These are phyloP conservation scores for Closterium sp. DNA, from an alignment of 139 green algal genomes.

Conservation along the genomic window DNA sequence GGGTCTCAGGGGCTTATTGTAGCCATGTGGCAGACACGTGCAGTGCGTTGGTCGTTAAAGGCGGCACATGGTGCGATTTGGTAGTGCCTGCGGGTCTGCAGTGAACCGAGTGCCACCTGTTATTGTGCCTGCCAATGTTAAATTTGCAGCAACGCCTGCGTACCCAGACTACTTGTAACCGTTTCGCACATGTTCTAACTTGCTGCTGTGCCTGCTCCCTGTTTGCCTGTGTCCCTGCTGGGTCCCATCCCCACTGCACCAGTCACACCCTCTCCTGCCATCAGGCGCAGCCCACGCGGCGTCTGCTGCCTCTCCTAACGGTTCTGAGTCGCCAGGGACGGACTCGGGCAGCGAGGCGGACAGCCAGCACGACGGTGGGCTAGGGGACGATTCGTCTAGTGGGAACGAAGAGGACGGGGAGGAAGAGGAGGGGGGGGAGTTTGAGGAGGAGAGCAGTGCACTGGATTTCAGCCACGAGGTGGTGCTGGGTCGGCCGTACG, in stretches of 20 bases:
- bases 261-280: neutral
- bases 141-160: neutral
- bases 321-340: neutral
- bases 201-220: neutral
- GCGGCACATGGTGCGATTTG: neutral
- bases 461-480: neutral
- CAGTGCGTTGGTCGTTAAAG: too few species aligned
- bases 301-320: neutral
- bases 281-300: neutral
- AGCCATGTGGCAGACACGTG: too few species aligned
- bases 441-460: neutral
- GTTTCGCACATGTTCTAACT: neutral
- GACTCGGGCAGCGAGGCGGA: neutral
- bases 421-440: constrained; percentile 2
- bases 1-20: neutral
- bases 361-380: neutral
- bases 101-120: neutral
- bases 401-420: neutral
- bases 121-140: neutral
- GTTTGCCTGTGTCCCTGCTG: neutral
- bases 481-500: constrained; percentile 30
- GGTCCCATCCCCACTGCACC: neutral
- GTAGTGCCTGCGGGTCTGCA: neutral
- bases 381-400: neutral
- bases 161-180: neutral